Evolutionary conservation across 2,329 filamentous ascomycete genomes (phyloP).

Genomic region (Verticillium nonalfalfae): DNA sequence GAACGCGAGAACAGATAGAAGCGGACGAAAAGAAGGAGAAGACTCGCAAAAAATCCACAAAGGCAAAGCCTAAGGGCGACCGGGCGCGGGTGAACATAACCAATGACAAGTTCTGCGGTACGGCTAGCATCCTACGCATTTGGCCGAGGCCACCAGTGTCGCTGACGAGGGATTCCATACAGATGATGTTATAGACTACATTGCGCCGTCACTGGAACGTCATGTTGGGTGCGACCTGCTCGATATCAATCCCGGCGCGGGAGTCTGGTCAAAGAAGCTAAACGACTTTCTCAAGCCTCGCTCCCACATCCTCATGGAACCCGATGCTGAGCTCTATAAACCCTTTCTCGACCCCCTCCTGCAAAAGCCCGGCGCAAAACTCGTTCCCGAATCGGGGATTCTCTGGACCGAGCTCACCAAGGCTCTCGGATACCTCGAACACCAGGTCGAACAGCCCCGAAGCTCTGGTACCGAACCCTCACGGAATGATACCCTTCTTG

Average conservation of each 20-base stretch:
- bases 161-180: not conserved
- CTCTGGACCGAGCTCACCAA: constrained; percentile 52
- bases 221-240: constrained; percentile 78
- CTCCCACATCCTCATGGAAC: constrained; percentile 78
- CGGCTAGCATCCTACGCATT: not conserved
- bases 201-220: constrained; percentile 61
- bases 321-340: constrained; percentile 50
- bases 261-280: constrained; percentile 72
- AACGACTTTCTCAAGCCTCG: constrained; percentile 71
- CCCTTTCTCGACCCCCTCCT: constrained; percentile 56
- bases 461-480: constrained; percentile 33
- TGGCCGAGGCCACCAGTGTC: not conserved
- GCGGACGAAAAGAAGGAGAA: not conserved
- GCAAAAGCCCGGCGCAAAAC: constrained; percentile 35
- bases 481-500: constrained; percentile 67
- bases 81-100: constrained; percentile 45
- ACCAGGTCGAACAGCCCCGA: constrained; percentile 40
- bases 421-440: constrained; percentile 46
- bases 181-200: constrained; percentile 65
- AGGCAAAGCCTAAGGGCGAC: constrained; percentile 19
- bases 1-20: not conserved
- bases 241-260: constrained; percentile 76
- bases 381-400: constrained; percentile 53
- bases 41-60: not conserved
- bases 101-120: constrained; percentile 43